Evolutionary conservation across 2,329 filamentous ascomycete genomes (phyloP), one percentile per base, ranked within the genome.

Genomic region (Cucurbitaria berberidis): DNA sequence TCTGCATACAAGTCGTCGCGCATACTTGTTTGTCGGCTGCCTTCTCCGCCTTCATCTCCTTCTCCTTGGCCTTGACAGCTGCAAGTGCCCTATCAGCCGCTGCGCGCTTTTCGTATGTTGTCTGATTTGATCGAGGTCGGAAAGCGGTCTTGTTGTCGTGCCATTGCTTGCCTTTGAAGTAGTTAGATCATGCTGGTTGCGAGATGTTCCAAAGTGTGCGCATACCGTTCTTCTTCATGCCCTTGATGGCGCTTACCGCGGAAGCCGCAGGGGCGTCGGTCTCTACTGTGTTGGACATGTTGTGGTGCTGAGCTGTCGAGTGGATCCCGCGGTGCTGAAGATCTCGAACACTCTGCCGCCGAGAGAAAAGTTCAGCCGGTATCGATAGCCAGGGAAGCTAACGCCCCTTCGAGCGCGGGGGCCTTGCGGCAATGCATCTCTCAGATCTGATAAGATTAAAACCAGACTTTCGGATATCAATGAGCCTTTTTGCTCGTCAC

Each of bases 41-140:
- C 78, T 96, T 97, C 79, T 97, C 95, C 0, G 92, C 90, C 80
- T 93, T 74, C 86, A 99, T 86, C 76, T 97, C 92, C 77, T 90
- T 93, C 79, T 98, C 95, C 70, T 91, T 92, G 30, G 91, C 90
- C 80, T 97, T 98, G 66, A 90, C 85, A n/a, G 90, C 86, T 11
- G 85, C 84, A 66, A 87, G 83, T 7, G 87, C 84, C 57, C 87
- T 84, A 45, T 91, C 86, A 57, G 87, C 83, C 64, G 88, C 87
- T 40, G 85, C 80, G 47, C 93, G 87, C 76, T 91, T 89, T 63
- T 88, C 87, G 74, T 89, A 98, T 0, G 91, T 86, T 2, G 86
- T 90, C 64, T 92, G 83, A 22, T 93, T 91, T 9, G 89, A 83
- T 13, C 81, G 86, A 3, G 91, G 93, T 34, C 95, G 88, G 77